These are phyloP conservation scores for Globisporangium splendens DNA, from an alignment of 352 stramenopile genomes.

Conservation along the genomic window DNA sequence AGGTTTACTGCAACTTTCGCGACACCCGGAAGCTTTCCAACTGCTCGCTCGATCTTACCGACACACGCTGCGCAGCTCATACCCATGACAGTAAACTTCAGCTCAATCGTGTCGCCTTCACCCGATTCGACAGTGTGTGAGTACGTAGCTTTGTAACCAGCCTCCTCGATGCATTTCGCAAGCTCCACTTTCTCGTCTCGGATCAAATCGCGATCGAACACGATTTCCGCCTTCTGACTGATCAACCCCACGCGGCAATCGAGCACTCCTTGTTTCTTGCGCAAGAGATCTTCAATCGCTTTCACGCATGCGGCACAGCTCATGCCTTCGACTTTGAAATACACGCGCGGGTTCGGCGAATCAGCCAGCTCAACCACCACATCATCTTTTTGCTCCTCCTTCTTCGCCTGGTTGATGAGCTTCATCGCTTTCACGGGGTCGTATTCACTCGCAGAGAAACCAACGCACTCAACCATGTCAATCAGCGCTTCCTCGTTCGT, in stretches of 20 bases:
- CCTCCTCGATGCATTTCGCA: conserved; percentile 62
- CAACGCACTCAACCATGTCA: conserved; percentile 77
- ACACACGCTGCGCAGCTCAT: conserved; percentile 67
- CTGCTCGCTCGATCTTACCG: conserved; percentile 58
- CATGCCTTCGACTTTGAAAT: conserved; percentile 85
- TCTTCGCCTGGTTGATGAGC: conserved; percentile 45
- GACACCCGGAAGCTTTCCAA: conserved; percentile 68
- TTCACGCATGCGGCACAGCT: conserved; percentile 86
- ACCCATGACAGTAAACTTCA: conserved; percentile 72
- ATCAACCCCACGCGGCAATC: conserved; percentile 82
- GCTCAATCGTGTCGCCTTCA: conserved; percentile 73
- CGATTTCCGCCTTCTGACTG: conserved; percentile 81
- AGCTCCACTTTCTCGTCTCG: conserved; percentile 41
- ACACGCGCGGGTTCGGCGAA: conserved; percentile 53
- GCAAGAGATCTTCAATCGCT: conserved; percentile 78
- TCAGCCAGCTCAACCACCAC: conserved; percentile 31
- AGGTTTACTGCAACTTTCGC: conserved; percentile 66
- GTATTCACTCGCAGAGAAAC: conserved; percentile 57
- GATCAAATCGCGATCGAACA: conserved; percentile 78
- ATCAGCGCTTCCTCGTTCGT: conserved; percentile 59
- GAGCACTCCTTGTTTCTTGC: conserved; percentile 55
- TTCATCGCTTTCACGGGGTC: conserved; percentile 49
- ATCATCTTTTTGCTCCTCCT: conserved; percentile 26
- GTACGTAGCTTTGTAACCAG: conserved; percentile 76
- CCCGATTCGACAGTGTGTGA: conserved; percentile 73